Evolutionary conservation across 106 monocot species (phyloP), one percentile per base, ranked within the genome.

Genomic region (Acorus gramineus): DNA sequence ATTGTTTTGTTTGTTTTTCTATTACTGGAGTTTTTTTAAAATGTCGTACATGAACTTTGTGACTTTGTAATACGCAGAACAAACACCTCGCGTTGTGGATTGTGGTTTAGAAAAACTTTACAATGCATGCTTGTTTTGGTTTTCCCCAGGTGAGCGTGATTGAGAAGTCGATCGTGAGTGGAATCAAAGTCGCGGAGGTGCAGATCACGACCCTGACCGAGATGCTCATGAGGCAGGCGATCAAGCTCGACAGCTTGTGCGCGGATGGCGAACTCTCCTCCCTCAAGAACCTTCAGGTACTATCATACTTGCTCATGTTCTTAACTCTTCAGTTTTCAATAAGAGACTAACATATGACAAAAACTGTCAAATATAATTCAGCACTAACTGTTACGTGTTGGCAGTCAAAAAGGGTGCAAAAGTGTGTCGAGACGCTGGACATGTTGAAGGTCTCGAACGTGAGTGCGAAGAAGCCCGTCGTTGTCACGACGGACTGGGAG

Each of bases 151-250:
- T 87, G 61, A 61, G 72, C 45, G 55, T 65, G 42, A 87, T 92
- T 50, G 87, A 85, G 66, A 77, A 77, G 50, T 85, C 92, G 4
- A 78, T 92, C 42, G 69, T 80, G 2, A 67, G 70, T 51, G 82
- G 80, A 42, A 83, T 53, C 50, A 92, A 87, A 69, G 84, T 87
- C 49, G 78, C 93, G 3, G 93, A 93, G 53, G 63, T 85, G 53
- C 93, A 89, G 59, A 93, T 93, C 70, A 82, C 85, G 47, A 81
- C 85, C 42, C 72, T 93, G 59, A 80, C 80, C 44, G 92, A 92
- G 75, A 50, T 92, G 69, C 65, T 89, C 59, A 93, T 93, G 93
- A 78, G 77, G 55, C 85, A 80, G 64, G 93, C 93, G 3, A 63
- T 93, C 64, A 88, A 71, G 63, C 73, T 88, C 54, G 88, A 93